A percentile compares a stretch with the other conserved stretches of the same genome.
These are phyloP conservation scores for Raffaelea ambrosiae DNA, from an alignment of 2,329 filamentous ascomycete species.

Conservation along the genomic window DNA sequence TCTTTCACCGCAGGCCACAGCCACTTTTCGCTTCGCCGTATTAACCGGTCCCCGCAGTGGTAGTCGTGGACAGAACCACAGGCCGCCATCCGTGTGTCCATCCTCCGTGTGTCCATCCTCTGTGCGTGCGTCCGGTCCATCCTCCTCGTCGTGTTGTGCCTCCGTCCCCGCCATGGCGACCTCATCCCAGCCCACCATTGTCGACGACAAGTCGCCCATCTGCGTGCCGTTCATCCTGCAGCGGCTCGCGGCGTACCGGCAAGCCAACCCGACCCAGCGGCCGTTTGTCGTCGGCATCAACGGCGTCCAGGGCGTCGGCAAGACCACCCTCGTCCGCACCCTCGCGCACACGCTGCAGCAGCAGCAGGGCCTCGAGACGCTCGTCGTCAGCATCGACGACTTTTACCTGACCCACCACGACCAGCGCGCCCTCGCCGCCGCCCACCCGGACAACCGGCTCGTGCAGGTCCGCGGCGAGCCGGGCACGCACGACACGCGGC, in stretches of 20 bases:
- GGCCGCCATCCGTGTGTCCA: too few relatives aligned
- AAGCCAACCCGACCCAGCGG: slow-evolving; percentile 20
- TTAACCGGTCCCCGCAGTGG: too few relatives aligned
- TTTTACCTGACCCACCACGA: slow-evolving; percentile 71
- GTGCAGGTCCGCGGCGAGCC: slow-evolving; percentile 78
- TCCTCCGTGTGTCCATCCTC: too few relatives aligned
- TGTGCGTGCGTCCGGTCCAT: too few relatives aligned
- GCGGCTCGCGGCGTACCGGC: slow-evolving; percentile 27
- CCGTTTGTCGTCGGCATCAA: slow-evolving; percentile 86
- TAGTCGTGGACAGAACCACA: too few relatives aligned
- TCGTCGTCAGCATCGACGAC: slow-evolving; percentile 80
- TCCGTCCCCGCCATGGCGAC: too few relatives aligned
- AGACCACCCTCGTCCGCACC: slow-evolving; percentile 73
- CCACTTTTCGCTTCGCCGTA: too few relatives aligned
- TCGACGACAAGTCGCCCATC: slow-evolving; percentile 71
- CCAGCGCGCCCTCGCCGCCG: slow-evolving; percentile 55
- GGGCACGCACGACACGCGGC: slow-evolving; percentile 67
- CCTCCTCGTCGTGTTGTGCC: too few relatives aligned
- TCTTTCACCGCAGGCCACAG: too few relatives aligned
- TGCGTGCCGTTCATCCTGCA: slow-evolving; percentile 68
- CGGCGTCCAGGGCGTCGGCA: slow-evolving; percentile 85
- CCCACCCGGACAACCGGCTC: slow-evolving; percentile 63
- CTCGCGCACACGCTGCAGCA: slow-evolving; percentile 54
- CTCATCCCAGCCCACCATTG: too few relatives aligned
- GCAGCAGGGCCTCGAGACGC: slow-evolving; percentile 49